phyloP scores from a whole-genome alignment of 306 rosid genomes.

The Hippophae gyantsensis region DNA sequence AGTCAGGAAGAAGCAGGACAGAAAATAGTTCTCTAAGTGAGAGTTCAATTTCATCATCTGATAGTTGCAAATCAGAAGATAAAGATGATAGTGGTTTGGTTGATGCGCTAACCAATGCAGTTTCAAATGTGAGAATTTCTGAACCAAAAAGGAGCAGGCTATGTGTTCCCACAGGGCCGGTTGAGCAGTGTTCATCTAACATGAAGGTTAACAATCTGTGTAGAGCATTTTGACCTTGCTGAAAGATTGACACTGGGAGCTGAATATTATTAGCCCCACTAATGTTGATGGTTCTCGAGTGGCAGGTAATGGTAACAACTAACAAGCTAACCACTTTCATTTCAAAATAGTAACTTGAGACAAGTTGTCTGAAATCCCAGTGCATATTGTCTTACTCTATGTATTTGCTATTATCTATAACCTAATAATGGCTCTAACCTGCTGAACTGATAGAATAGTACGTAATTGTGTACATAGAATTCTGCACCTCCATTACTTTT shows the following conservation, averaged over 20 bases:
- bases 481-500: no score
- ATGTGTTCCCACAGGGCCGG: conserved; percentile 72
- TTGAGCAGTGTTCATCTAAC: conserved; percentile 94
- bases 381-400: no score
- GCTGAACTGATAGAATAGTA: no score
- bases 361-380: no score
- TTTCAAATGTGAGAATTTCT: conserved; percentile 85
- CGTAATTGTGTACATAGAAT: no score
- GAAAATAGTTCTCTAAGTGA: conserved; percentile 34
- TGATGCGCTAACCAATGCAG: conserved; percentile 85
- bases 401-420: no score
- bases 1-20: conserved; percentile 35
- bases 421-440: no score
- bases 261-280: no score
- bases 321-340: no score
- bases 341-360: no score
- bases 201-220: conserved; percentile 91
- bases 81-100: conserved; percentile 53
- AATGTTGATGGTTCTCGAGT: no score
- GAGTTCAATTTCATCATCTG: conserved; percentile 40
- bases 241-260: conserved; percentile 14
- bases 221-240: conserved; percentile 81
- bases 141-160: conserved; percentile 89
- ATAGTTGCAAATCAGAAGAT: conserved; percentile 60
- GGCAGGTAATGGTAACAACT: no score